A percentile compares a stretch with the other conserved stretches of the same genome.
phyloP scores from a whole-genome alignment of 2,329 filamentous ascomycete species.

The Alternaria sp. region DNA sequence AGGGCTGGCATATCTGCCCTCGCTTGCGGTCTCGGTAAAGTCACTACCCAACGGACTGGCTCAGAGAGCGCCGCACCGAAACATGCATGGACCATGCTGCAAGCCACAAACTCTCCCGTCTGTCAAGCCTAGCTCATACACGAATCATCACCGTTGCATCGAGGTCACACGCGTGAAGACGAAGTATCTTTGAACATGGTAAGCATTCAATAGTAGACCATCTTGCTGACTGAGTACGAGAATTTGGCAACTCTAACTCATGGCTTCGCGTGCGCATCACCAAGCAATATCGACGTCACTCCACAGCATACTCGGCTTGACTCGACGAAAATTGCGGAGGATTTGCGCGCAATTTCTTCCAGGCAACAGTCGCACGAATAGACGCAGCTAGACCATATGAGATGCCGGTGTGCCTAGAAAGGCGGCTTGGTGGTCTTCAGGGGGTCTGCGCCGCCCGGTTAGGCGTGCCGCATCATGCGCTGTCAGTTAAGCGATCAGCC shows the following conservation, averaged over 20 bases:
- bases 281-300: neutral
- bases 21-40: neutral
- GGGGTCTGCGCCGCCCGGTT: conserved; percentile 4
- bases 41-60: neutral
- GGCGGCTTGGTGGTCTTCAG: neutral
- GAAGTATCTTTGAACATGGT: neutral
- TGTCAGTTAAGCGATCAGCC: conserved; percentile 5
- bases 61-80: conserved; percentile 3
- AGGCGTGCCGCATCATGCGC: conserved; percentile 12
- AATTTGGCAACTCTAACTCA: neutral
- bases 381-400: neutral
- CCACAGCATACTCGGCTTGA: neutral
- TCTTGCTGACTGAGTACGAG: neutral
- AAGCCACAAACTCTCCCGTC: neutral
- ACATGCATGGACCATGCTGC: neutral
- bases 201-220: too few relatives aligned
- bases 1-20: neutral
- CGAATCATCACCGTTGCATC: neutral
- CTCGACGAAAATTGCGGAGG: neutral
- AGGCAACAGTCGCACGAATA: conserved; percentile 4
- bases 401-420: conserved; percentile 2
- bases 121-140: neutral
- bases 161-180: neutral
- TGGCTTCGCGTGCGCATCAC: neutral
- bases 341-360: conserved; percentile 1